Evolutionary conservation across 768 basidiomycete genomes (phyloP).

Genomic region (Crepidotus variabilis): DNA sequence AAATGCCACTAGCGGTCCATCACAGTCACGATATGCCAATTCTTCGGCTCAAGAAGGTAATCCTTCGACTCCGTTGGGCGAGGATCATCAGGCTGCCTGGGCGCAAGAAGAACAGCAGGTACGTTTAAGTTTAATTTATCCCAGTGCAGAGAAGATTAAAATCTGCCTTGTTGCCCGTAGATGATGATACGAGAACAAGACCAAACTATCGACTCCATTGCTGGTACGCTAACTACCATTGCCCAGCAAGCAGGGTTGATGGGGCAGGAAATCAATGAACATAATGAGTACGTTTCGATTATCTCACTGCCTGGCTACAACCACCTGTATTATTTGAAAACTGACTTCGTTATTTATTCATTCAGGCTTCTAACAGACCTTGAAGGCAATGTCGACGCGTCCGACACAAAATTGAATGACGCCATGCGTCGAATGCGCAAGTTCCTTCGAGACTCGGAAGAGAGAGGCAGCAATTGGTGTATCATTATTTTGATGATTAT

Average conservation of each 20-base stretch:
- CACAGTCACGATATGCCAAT: conserved; percentile 15
- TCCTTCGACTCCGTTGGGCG: conserved; percentile 31
- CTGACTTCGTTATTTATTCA: conserved; percentile 14
- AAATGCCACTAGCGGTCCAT: conserved; percentile 13
- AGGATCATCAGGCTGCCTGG: conserved; percentile 74
- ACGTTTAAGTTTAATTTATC: conserved; percentile 5
- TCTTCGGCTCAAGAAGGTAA: conserved; percentile 13
- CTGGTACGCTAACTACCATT: conserved; percentile 79
- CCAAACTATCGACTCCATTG: conserved; percentile 80
- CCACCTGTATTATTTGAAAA: conserved; percentile 62
- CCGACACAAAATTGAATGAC: conserved; percentile 59
- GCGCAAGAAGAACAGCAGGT: conserved; percentile 85
- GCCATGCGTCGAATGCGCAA: conserved; percentile 71
- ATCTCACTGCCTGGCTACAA: background rate
- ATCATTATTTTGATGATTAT: conserved; percentile 82
- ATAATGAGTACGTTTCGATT: conserved; percentile 66
- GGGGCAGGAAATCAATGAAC: conserved; percentile 88
- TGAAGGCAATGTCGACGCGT: conserved; percentile 65
- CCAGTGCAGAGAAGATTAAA: background rate
- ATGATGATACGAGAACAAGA: conserved; percentile 90
- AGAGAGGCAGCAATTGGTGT: conserved; percentile 88
- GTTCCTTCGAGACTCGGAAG: conserved; percentile 86
- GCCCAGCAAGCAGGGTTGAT: conserved; percentile 92
- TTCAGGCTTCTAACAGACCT: conserved; percentile 80
- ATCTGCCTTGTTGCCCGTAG: conserved; percentile 31